Conservation (phyloP, 2,329 filamentous ascomycete species). For the Pleurostoma richardsiae region DNA sequence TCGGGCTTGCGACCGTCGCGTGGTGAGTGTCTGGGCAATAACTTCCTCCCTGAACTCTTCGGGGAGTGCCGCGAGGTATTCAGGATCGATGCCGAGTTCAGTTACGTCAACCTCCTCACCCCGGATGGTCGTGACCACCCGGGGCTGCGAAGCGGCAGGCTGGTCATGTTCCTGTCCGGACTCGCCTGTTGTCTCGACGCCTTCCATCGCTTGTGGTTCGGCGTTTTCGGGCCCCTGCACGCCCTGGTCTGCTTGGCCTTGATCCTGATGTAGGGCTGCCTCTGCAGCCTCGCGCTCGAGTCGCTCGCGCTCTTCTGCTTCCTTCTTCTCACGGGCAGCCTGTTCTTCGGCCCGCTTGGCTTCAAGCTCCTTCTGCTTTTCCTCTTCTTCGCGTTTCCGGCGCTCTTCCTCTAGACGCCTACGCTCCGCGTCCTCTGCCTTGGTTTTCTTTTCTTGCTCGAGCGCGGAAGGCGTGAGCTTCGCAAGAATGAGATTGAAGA, state of each 20-base stretch:
- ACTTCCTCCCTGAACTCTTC: conserved; percentile 96
- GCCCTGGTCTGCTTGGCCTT: conserved; percentile 42
- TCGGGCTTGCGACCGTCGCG: conserved; percentile 72
- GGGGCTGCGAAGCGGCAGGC: conserved; percentile 45
- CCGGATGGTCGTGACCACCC: conserved; percentile 77
- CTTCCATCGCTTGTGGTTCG: conserved; percentile 47
- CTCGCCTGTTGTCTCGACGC: conserved; percentile 52
- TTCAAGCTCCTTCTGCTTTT: conserved; percentile 61
- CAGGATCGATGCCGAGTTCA: conserved; percentile 85
- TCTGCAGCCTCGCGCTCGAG: conserved; percentile 55
- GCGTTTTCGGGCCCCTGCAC: conserved; percentile 33
- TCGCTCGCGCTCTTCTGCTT: conserved; percentile 65
- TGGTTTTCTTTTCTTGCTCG: conserved; percentile 69
- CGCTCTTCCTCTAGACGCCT: conserved; percentile 50
- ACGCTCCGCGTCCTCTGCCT: conserved; percentile 51
- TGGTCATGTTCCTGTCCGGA: conserved; percentile 25
- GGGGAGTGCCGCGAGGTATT: conserved; percentile 94
- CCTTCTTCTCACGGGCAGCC: conserved; percentile 60
- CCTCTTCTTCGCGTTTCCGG: conserved; percentile 56
- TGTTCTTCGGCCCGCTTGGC: conserved; percentile 69
- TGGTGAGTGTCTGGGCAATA: conserved; percentile 82
- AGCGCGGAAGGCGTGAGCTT: conserved; percentile 79
- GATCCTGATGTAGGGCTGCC: conserved; percentile 32
- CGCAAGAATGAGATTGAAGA: conserved; percentile 65
- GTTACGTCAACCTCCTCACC: conserved; percentile 91